Evolutionary conservation across 169 alveolate species (phyloP).

Genomic region (Plasmodium coatneyi): DNA sequence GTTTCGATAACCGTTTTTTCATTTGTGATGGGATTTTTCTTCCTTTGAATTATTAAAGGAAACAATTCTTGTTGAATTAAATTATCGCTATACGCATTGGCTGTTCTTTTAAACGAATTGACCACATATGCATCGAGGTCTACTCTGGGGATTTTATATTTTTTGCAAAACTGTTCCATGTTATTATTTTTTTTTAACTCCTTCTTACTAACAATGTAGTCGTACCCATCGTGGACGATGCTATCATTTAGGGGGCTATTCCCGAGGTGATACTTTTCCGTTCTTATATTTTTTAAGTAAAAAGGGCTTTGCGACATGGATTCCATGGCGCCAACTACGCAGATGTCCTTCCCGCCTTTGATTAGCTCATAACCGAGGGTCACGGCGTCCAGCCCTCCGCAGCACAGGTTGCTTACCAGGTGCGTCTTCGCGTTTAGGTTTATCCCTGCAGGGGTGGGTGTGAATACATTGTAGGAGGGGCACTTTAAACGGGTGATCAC

Average conservation of each 20-base stretch:
- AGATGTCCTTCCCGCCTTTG: slow-evolving; percentile 75
- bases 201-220: slow-evolving; percentile 30
- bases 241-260: slow-evolving; percentile 76
- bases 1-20: slow-evolving; percentile 12
- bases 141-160: slow-evolving; percentile 74
- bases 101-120: slow-evolving; percentile 76
- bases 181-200: slow-evolving; percentile 64
- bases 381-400: slow-evolving; percentile 80
- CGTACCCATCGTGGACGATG: slow-evolving; percentile 74
- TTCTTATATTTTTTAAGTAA: slow-evolving; percentile 77
- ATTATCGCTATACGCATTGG: slow-evolving; percentile 81
- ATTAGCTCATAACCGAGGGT: slow-evolving; percentile 75
- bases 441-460: slow-evolving; percentile 53
- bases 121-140: slow-evolving; percentile 77
- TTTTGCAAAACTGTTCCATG: slow-evolving; percentile 71
- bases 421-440: slow-evolving; percentile 59
- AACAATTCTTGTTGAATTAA: slow-evolving; percentile 80
- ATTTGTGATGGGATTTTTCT: slow-evolving; percentile 6
- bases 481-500: not conserved
- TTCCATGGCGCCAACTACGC: slow-evolving; percentile 80
- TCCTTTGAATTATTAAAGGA: slow-evolving; percentile 74
- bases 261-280: slow-evolving; percentile 77
- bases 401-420: slow-evolving; percentile 76
- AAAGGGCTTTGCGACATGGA: slow-evolving; percentile 80
- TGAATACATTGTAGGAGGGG: not conserved